phyloP scores from a whole-genome alignment of 2,329 filamentous ascomycete species.

The Volutella citrinella region DNA sequence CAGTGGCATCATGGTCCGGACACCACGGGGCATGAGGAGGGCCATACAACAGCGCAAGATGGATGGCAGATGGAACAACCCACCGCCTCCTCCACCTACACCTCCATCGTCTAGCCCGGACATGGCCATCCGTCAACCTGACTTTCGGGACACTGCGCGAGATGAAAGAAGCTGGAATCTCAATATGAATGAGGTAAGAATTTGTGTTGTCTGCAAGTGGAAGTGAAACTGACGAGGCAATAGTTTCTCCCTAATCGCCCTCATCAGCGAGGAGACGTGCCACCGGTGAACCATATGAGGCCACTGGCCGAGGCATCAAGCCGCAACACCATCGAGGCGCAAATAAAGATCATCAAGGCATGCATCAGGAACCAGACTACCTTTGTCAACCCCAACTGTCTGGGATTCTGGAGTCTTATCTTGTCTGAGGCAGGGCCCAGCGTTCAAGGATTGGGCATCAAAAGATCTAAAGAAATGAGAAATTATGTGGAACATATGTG shows the following conservation, averaged over 20 bases:
- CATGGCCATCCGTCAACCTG: too few species aligned
- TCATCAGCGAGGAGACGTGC: conserved; percentile 13
- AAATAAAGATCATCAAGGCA: too few species aligned
- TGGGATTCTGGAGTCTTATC: not conserved
- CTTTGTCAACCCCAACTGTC: too few species aligned
- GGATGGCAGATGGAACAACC: not conserved
- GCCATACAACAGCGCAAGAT: not conserved
- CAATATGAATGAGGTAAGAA: too few species aligned
- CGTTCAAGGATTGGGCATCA: not conserved
- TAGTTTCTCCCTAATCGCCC: conserved; percentile 6
- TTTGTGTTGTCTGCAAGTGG: not conserved
- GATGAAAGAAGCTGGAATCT: too few species aligned
- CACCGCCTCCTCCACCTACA: not conserved
- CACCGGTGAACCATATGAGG: conserved; percentile 1
- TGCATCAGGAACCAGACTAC: too few species aligned
- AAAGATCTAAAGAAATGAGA: not conserved
- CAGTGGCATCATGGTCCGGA: conserved; percentile 3
- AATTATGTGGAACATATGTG: conserved; percentile 8
- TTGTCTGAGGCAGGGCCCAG: not conserved
- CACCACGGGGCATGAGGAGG: conserved; percentile 1
- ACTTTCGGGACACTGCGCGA: too few species aligned
- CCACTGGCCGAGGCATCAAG: not conserved
- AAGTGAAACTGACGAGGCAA: conserved; percentile 1
- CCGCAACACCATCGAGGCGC: not conserved
- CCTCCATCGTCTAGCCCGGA: not conserved